Conservation (phyloP, 306 rosid species). For the Sesbania bispinosa region DNA sequence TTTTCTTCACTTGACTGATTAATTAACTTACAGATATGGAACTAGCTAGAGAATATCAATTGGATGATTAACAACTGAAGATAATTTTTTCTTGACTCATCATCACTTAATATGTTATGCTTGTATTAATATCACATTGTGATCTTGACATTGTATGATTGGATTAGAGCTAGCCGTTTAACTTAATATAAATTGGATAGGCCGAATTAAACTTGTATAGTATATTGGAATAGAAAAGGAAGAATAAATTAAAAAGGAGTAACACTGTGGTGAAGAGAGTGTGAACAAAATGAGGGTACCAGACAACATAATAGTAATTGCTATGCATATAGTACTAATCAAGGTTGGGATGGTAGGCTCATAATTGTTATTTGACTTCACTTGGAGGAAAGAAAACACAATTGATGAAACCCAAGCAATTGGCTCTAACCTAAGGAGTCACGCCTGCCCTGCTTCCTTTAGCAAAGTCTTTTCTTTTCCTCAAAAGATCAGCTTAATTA, state of each 20-base stretch:
- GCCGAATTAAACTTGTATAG: too few species aligned
- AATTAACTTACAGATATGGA: too few species aligned
- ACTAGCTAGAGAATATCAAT: too few species aligned
- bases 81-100: background rate
- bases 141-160: background rate
- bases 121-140: background rate
- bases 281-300: slow-evolving; percentile 18
- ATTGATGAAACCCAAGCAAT: slow-evolving; percentile 31
- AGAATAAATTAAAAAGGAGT: too few species aligned
- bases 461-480: slow-evolving; percentile 30
- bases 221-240: too few species aligned
- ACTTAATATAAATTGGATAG: too few species aligned
- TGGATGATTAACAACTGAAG: background rate
- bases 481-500: too few species aligned
- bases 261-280: too few species aligned
- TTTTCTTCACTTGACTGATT: background rate
- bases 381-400: slow-evolving; percentile 12
- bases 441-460: slow-evolving; percentile 30
- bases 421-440: slow-evolving; percentile 7
- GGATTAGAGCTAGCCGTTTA: too few species aligned
- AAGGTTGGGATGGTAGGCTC: slow-evolving; percentile 38
- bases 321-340: background rate
- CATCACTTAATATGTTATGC: background rate
- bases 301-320: slow-evolving; percentile 30
- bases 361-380: slow-evolving; percentile 48